Evolutionary conservation across 768 basidiomycete genomes (phyloP).

Genomic region (Pisolithus albus): DNA sequence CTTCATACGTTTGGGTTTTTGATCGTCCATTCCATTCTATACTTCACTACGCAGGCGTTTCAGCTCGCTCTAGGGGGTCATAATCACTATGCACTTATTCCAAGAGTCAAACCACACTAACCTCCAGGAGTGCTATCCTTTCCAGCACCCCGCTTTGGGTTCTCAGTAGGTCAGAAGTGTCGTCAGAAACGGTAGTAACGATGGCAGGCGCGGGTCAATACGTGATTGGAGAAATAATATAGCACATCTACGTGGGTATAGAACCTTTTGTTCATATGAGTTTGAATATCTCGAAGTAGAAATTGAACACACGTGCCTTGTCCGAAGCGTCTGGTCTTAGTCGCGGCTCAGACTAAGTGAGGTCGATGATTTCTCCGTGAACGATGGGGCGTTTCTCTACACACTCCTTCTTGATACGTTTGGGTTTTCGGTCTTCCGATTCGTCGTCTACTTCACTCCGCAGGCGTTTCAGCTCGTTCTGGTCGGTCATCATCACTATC

Average conservation of each 20-base stretch:
- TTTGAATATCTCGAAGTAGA: too few relatives aligned
- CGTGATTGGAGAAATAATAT: too few relatives aligned
- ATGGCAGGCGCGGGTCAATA: neutral
- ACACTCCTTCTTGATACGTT: slow-evolving; percentile 13
- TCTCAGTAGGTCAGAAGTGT: neutral
- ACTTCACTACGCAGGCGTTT: slow-evolving; percentile 10
- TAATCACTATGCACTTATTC: neutral
- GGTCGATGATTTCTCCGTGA: slow-evolving; percentile 11
- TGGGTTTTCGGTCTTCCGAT: slow-evolving; percentile 7
- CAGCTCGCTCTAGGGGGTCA: slow-evolving; percentile 5
- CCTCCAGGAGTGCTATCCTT: slow-evolving; percentile 8
- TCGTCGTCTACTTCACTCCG: slow-evolving; percentile 1
- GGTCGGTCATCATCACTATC: neutral
- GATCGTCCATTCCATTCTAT: neutral
- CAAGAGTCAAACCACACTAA: neutral
- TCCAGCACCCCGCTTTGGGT: slow-evolving; percentile 1
- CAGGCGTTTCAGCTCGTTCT: slow-evolving; percentile 13
- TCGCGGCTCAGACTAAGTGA: slow-evolving; percentile 5
- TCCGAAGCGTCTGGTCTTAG: too few relatives aligned
- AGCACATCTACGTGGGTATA: too few relatives aligned
- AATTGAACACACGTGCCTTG: too few relatives aligned
- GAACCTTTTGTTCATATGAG: too few relatives aligned
- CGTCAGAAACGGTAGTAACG: neutral
- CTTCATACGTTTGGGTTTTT: slow-evolving; percentile 14
- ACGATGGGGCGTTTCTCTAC: neutral